Base-by-base conservation (phyloP, 306 rosid genomes). In the Abrus precatorius region DNA sequence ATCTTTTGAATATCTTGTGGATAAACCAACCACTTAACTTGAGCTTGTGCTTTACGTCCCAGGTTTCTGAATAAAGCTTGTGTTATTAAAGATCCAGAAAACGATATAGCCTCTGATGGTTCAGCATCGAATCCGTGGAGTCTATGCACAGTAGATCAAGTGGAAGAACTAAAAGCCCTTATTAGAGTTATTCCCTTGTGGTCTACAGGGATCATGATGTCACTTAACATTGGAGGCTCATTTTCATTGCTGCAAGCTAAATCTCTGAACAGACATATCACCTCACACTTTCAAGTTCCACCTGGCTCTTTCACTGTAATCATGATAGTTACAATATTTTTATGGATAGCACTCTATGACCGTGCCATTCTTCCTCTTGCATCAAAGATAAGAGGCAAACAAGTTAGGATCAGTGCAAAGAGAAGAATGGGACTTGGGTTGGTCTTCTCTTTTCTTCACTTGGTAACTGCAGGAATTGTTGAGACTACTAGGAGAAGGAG, bases 31-130 rank as follows among this genome's bases (percentile, higher is more conserved):
- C 1, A 12, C 20, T 14, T 0, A 28, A 52, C 60, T 50, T 66
- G 20, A 29, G 47, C 57, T 54, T 62, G 13, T 14, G 52, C 9
- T 38, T 62, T 48, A 3, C 11, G 66, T 65, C 47, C 44, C 20
- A 90, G 97, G 85, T 90, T 79, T 86, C 45, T 93, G 75, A 91
- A 93, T 60, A 91, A 76, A 82, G 97, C 92, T 9, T 88, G 95
- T 64, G 49, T 85, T 12, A 85, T 93, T 32, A 86, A 72, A 80
- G 73, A 89, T 40, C 80, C 56, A 2, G 90, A 84, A 73, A 45
- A 78, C 76, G 95, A 90, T 7, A 59, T 86, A 59, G 75, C 72
- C 32, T 69, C 80, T 3, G 92, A 88, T 61, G 95, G 94, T 2
- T 84, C 82, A 47, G 95, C 92, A 45, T 50, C 49, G 69, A 66